Conservation (phyloP, 164 flowering plant genomes). For the Nymphaea colorata region DNA sequence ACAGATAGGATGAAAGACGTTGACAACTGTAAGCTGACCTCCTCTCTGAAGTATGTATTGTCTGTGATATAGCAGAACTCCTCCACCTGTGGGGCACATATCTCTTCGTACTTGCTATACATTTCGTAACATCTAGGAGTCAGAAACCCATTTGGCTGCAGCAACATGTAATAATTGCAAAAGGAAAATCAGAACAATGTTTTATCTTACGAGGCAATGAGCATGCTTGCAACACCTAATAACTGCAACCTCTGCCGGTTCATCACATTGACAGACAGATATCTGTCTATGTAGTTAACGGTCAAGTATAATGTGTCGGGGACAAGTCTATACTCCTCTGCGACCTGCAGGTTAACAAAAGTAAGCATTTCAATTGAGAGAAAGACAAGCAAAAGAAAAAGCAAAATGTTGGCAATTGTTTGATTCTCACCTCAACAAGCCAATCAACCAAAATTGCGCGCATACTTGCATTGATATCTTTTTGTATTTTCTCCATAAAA, state of each 20-base stretch:
- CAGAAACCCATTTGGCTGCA: not conserved
- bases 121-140: too few relatives aligned
- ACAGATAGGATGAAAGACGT: not conserved
- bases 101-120: conserved; percentile 93
- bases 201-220: conserved; percentile 90
- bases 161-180: not conserved
- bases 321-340: conserved; percentile 93
- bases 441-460: conserved; percentile 85
- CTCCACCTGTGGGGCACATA: conserved; percentile 97
- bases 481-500: conserved; percentile 82
- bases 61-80: conserved; percentile 97
- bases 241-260: conserved; percentile 72
- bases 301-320: conserved; percentile 92
- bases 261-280: conserved; percentile 79
- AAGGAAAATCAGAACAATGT: not conserved
- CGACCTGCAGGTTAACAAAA: conserved; percentile 39
- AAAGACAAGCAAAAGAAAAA: not conserved
- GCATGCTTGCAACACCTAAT: conserved; percentile 97
- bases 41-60: conserved; percentile 87
- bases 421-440: conserved; percentile 80
- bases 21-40: conserved; percentile 30
- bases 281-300: conserved; percentile 85
- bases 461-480: conserved; percentile 85
- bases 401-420: not conserved
- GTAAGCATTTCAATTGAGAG: not conserved